Evolutionary conservation across 192 early-diverging fungal species (phyloP), one percentile per base, ranked within the genome.

Genomic region (Entrophospora sp.): DNA sequence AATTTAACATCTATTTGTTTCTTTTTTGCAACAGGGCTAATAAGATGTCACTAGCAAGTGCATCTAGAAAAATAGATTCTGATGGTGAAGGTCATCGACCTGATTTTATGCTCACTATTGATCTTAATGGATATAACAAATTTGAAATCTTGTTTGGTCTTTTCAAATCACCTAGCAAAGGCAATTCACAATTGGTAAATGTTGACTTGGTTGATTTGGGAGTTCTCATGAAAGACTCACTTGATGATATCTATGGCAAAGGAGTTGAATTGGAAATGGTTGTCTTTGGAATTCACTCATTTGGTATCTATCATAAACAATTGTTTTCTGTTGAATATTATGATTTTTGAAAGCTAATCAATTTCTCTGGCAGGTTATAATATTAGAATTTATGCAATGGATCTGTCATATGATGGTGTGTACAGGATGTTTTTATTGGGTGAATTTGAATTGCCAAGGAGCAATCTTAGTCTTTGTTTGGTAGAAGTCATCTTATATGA

Each of bases 381-480:
- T 59, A 24, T 59, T 24, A 2, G 56, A 14, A 25, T 59, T 22
- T 59, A 42, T 59, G 56, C 37, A 22, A 59, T 59, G 56, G 37
- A 42, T 27, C 35, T 42, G 16, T 59, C 56, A 25, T 59, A 59
- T 38, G 35, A 40, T 28, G 22, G n/a, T 38, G 35, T 59, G 38
- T 59, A 59, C 14, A 59, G 37, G 31, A 59, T 59, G 37, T 59
- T 25, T 59, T 59, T 59, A 13, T 20, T 59, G 22, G 53, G 22
- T 13, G 56, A 59, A 42, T 59, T 59, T 59, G 57, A 37, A 59
- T 42, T 59, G 24, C 27, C 57, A 59, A 59, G 13, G 40, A 28
- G 57, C 24, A 59, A 59, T 27, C 16, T 59, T 59, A 42, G 24
- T 22, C 36, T 59, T 16, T 59, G 24, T 59, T 59, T 53, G 28